Evolutionary conservation across 306 rosid species (phyloP), one percentile per base, ranked within the genome.

Genomic region (Vigna trinervia): DNA sequence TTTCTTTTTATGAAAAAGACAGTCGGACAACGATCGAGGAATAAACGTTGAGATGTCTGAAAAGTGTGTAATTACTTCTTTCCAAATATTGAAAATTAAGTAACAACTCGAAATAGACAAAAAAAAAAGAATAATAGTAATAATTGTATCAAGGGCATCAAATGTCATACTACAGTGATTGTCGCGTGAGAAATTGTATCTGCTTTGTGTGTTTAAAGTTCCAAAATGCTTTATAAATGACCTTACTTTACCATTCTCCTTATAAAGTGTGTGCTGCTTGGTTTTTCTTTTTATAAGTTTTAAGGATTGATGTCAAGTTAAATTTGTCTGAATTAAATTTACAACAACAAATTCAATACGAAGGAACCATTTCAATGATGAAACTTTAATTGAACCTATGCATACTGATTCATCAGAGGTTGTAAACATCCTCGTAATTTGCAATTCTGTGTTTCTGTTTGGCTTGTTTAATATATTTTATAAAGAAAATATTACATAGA

Each of bases 181-280:
- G 17, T 59, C 5, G 63, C 11, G 28, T 57, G 46, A 52, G n/a
- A 28, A 20, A 51, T 76, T 69, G 68, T 69, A 1, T 60, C 38
- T 66, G 56, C 15, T 57, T 70, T 51, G 56, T 71, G 60, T 63
- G 71, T 80, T 79, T 79, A 14, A 71, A 10, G 72, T 10, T 12
- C 8, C 2, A 36, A 36, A 36, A 76, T 74, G 91, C 88, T 81
- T 78, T 77, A 69, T 77, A 65, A 90, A 89, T 80, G 86, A 86
- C 74, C 90, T 82, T 74, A 90, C 96, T 78, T 71, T 56, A 57
- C 58, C 54, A 77, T 76, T 34, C 38, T 78, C 30, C 66, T 79
- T 39, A 50, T 72, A 70, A 45, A 43, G 47, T 50, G 39, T 65
- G 69, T 56, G 57, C 52, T 71, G 56, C 53, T 56, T 54, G 38